A percentile compares a stretch with the other conserved stretches of the same genome.
Conservation (phyloP, 306 rosid genomes). For the Oemleria cerasiformis region DNA sequence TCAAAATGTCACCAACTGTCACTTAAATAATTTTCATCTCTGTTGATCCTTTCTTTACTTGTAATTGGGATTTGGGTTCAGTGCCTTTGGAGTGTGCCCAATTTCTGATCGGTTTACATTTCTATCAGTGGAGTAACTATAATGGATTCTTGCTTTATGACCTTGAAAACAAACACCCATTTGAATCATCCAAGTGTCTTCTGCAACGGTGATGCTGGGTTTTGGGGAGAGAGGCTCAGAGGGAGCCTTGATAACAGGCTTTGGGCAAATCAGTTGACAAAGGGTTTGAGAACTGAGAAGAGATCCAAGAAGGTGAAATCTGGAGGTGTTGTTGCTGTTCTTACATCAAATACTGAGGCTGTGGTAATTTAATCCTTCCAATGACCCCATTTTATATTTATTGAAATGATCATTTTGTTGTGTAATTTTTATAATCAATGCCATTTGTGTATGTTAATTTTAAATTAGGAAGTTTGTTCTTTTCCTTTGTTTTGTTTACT, state of each 20-base stretch:
- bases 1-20: constrained; percentile 25
- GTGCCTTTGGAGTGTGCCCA: not conserved
- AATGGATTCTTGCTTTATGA: constrained; percentile 67
- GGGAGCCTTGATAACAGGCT: constrained; percentile 38
- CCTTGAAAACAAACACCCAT: constrained; percentile 41
- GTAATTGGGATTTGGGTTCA: not conserved
- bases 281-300: constrained; percentile 40
- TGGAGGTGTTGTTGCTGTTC: constrained; percentile 53
- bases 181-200: constrained; percentile 33
- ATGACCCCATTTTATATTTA: constrained; percentile 5
- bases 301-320: constrained; percentile 41
- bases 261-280: constrained; percentile 35
- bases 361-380: constrained; percentile 47
- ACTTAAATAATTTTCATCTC: not conserved
- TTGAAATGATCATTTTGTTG: not conserved
- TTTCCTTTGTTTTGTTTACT: constrained; percentile 3
- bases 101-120: constrained; percentile 25
- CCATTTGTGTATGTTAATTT: not conserved
- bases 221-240: constrained; percentile 58
- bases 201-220: constrained; percentile 41
- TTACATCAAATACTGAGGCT: constrained; percentile 56
- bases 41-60: constrained; percentile 34
- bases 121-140: constrained; percentile 19
- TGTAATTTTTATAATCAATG: not conserved
- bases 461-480: not conserved